These are phyloP conservation scores for Globisporangium parvum DNA, from an alignment of 352 stramenopile species.

Conservation along the genomic window DNA sequence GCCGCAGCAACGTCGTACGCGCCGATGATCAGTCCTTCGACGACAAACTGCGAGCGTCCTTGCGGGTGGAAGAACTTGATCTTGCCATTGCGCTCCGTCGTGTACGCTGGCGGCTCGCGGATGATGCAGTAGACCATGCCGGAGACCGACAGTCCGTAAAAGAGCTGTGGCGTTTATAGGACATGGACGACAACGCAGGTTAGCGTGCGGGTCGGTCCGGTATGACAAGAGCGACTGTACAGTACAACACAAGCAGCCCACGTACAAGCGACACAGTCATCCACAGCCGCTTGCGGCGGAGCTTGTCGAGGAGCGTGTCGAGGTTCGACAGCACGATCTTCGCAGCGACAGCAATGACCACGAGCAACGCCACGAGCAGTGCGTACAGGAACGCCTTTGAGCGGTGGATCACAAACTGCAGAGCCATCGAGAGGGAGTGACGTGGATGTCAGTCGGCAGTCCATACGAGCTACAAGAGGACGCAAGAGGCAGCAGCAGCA, in stretches of 20 bases:
- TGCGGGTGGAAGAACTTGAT: conserved; percentile 86
- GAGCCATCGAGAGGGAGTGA: not conserved
- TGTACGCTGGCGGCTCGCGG: conserved; percentile 71
- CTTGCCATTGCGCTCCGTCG: conserved; percentile 66
- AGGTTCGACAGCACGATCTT: conserved; percentile 66
- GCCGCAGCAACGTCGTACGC: conserved; percentile 61
- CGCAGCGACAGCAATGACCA: conserved; percentile 27
- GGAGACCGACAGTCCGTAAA: conserved; percentile 83
- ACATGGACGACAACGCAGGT: conserved; percentile 1
- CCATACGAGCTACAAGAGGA: conserved; percentile 1
- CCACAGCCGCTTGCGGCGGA: conserved; percentile 80
- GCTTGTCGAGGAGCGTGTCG: conserved; percentile 59
- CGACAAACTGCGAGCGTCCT: conserved; percentile 76
- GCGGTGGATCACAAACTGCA: conserved; percentile 48
- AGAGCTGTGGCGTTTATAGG: conserved; percentile 30
- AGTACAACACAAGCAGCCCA: not conserved
- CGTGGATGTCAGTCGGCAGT: not conserved
- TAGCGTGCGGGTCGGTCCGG: not conserved
- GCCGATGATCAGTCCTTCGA: conserved; percentile 78
- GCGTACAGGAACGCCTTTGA: conserved; percentile 71
- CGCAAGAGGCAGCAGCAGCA: not conserved
- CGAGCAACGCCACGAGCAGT: conserved; percentile 25
- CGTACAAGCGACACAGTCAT: conserved; percentile 79
- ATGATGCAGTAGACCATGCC: conserved; percentile 90
- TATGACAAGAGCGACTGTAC: not conserved